phyloP scores from a whole-genome alignment of 1,284 basidiomycete genomes.

The Ganoderma lingzhi region DNA sequence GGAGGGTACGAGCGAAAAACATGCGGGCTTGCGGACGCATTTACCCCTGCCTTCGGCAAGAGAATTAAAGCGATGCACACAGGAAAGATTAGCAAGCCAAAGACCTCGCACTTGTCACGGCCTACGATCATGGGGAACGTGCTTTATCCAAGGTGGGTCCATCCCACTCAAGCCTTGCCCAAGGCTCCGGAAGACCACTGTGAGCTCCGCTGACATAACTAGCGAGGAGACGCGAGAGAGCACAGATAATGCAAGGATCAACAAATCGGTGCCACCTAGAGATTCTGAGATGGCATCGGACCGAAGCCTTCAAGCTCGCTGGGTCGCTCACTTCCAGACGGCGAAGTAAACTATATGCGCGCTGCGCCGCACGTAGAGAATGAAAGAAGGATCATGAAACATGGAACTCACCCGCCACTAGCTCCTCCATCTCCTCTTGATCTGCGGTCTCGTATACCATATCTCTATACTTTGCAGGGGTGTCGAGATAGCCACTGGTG shows the following conservation, averaged over 20 bases:
- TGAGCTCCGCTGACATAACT: not conserved
- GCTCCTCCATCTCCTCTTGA: constrained; percentile 51
- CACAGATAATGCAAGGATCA: not conserved
- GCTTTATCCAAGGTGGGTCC: not conserved
- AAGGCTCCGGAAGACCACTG: not conserved
- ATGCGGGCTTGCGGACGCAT: constrained; percentile 17
- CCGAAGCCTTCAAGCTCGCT: not conserved
- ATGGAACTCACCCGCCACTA: constrained; percentile 55
- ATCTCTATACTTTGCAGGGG: constrained; percentile 67
- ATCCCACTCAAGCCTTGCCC: not conserved
- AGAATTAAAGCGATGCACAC: constrained; percentile 15
- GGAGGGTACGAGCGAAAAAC: constrained; percentile 16
- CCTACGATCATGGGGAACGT: not conserved
- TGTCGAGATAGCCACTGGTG: constrained; percentile 69
- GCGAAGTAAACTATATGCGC: not conserved
- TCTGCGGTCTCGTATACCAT: constrained; percentile 46
- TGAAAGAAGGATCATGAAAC: not conserved
- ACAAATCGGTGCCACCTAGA: not conserved
- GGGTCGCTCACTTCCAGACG: not conserved
- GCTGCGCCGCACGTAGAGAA: not conserved
- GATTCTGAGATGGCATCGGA: not conserved
- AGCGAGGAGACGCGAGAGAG: not conserved
- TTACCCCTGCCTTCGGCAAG: constrained; percentile 7
- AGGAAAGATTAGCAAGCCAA: constrained; percentile 5
- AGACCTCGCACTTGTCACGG: constrained; percentile 1